These are phyloP conservation scores for Handroanthus guayacan DNA, from an alignment of 257 asterid species.

Conservation along the genomic window DNA sequence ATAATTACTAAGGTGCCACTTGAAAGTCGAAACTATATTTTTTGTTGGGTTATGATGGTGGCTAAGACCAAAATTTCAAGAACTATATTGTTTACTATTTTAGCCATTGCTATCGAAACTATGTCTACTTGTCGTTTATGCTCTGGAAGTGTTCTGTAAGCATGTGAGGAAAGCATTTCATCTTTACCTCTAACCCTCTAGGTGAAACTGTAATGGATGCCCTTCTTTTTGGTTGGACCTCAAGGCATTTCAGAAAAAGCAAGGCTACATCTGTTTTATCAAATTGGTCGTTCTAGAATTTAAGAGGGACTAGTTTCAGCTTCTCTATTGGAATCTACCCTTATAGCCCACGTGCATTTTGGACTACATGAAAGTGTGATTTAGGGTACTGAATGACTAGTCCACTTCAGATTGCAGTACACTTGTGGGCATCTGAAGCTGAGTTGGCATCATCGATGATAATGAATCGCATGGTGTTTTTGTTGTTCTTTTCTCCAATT, in stretches of 20 bases:
- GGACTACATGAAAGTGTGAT: not conserved
- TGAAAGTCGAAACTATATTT: too few species aligned
- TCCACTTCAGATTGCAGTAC: not conserved
- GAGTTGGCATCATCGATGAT: not conserved
- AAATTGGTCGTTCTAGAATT: not conserved
- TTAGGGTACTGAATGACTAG: not conserved
- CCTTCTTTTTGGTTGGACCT: not conserved
- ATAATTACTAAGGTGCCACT: too few species aligned
- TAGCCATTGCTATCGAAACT: too few species aligned
- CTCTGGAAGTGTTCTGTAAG: too few species aligned
- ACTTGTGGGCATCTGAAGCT: conserved; percentile 1
- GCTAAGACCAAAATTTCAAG: too few species aligned
- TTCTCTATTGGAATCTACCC: not conserved
- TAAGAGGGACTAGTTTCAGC: conserved; percentile 11
- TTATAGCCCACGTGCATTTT: not conserved
- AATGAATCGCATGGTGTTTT: not conserved
- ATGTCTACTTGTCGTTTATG: too few species aligned
- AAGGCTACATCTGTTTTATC: not conserved
- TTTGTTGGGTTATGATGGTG: too few species aligned
- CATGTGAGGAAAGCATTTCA: too few species aligned
- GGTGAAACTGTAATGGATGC: too few species aligned
- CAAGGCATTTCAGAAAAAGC: not conserved
- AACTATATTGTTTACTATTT: too few species aligned
- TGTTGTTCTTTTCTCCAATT: not conserved
- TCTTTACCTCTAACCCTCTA: too few species aligned